Evolutionary conservation across 257 asterid genomes (phyloP).

Genomic region (Penstemon davidsonii): DNA sequence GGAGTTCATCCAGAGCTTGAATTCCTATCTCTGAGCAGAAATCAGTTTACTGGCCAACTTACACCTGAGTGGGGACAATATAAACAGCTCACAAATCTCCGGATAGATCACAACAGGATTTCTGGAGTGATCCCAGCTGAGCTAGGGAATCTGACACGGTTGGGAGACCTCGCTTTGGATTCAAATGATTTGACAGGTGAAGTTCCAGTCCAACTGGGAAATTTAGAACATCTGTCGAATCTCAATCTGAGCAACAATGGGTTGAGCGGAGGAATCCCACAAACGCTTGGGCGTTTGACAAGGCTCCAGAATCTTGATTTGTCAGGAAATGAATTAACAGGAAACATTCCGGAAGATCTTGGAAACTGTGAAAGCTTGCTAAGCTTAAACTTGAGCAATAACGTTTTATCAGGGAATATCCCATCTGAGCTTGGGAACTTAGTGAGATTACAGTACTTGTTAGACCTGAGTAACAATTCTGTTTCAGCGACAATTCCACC

Average conservation of each 20-base stretch:
- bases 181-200: slow-evolving; percentile 63
- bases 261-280: slow-evolving; percentile 64
- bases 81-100: slow-evolving; percentile 48
- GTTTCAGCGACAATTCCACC: slow-evolving; percentile 64
- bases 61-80: slow-evolving; percentile 59
- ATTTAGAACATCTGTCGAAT: slow-evolving; percentile 32
- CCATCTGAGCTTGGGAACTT: slow-evolving; percentile 63
- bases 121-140: slow-evolving; percentile 74
- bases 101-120: slow-evolving; percentile 46
- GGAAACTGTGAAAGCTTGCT: slow-evolving; percentile 42
- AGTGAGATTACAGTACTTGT: slow-evolving; percentile 38
- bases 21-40: slow-evolving; percentile 50
- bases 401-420: slow-evolving; percentile 54
- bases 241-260: slow-evolving; percentile 62
- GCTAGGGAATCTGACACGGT: slow-evolving; percentile 54
- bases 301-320: slow-evolving; percentile 59
- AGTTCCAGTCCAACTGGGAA: slow-evolving; percentile 59
- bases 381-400: slow-evolving; percentile 54
- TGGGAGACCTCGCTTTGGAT: slow-evolving; percentile 49
- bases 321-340: slow-evolving; percentile 52
- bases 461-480: slow-evolving; percentile 68
- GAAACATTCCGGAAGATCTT: slow-evolving; percentile 52
- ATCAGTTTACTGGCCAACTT: slow-evolving; percentile 59
- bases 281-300: slow-evolving; percentile 42
- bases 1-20: slow-evolving; percentile 60